Percentiles rank a stretch among this genome's conserved stretches.
Conservation (phyloP, 148 eudicot genomes). For the Arbutus unedo region DNA sequence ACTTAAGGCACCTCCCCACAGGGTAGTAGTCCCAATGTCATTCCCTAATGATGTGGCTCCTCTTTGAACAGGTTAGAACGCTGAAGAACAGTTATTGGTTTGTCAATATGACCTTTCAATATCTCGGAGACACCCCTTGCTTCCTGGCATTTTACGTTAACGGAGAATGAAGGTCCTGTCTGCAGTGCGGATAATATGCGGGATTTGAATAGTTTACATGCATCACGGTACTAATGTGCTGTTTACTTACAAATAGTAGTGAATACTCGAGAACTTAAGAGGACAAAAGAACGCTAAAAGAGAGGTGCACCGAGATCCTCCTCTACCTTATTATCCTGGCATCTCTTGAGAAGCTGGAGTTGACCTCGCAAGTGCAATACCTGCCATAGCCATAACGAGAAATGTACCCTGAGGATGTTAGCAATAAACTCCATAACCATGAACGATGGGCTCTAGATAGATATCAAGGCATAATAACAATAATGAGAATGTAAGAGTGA, state of each 20-base stretch:
- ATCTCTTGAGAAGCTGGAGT: slow-evolving; percentile 62
- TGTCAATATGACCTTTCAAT: background rate
- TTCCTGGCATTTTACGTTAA: slow-evolving; percentile 14
- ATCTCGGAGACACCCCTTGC: slow-evolving; percentile 17
- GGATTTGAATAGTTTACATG: slow-evolving; percentile 18
- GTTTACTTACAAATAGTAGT: background rate
- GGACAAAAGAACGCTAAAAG: slow-evolving; percentile 11
- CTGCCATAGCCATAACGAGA: slow-evolving; percentile 38
- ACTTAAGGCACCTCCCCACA: background rate
- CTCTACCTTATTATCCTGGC: slow-evolving; percentile 54
- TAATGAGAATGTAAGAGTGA: too few species aligned
- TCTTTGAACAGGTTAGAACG: slow-evolving; percentile 7
- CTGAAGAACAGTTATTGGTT: slow-evolving; percentile 6
- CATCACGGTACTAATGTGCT: background rate
- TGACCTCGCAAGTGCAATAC: slow-evolving; percentile 79
- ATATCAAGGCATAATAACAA: too few species aligned
- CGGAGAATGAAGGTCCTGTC: slow-evolving; percentile 11
- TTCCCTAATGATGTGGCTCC: slow-evolving; percentile 12
- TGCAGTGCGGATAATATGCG: slow-evolving; percentile 18
- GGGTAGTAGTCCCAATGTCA: background rate
- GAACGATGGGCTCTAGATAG: too few species aligned
- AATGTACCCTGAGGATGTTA: background rate
- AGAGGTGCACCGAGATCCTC: slow-evolving; percentile 49
- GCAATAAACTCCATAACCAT: background rate
- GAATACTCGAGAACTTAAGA: background rate